These are phyloP conservation scores for Alternaria ethzedia DNA, from an alignment of 2,329 filamentous ascomycete genomes.

Conservation along the genomic window DNA sequence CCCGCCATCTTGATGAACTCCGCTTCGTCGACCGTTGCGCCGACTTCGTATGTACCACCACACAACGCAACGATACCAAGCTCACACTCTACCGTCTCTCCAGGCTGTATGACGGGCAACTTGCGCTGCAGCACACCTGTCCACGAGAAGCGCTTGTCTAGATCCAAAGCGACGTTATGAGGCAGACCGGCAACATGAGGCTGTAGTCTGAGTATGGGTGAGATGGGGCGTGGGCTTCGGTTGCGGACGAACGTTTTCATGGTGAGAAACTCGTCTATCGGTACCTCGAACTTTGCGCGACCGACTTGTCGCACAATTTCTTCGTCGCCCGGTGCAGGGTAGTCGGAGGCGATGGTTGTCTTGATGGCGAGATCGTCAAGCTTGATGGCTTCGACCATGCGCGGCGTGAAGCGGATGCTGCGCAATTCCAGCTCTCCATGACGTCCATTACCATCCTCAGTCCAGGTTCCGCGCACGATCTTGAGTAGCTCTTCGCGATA, in stretches of 20 bases:
- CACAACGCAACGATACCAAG: constrained; percentile 78
- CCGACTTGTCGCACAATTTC: constrained; percentile 47
- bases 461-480: constrained; percentile 74
- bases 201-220: constrained; percentile 76
- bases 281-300: constrained; percentile 55
- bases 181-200: constrained; percentile 78
- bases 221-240: constrained; percentile 70
- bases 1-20: constrained; percentile 52
- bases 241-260: constrained; percentile 77
- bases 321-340: constrained; percentile 10
- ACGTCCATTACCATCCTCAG: constrained; percentile 60
- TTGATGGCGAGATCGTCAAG: constrained; percentile 76
- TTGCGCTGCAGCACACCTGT: constrained; percentile 82
- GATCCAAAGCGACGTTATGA: constrained; percentile 75
- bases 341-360: constrained; percentile 50
- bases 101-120: constrained; percentile 67
- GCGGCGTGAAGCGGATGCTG: constrained; percentile 71
- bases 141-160: constrained; percentile 82
- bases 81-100: constrained; percentile 64
- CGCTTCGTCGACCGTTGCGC: constrained; percentile 81
- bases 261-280: constrained; percentile 70
- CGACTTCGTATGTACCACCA: constrained; percentile 81
- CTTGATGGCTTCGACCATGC: constrained; percentile 84
- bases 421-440: constrained; percentile 77
- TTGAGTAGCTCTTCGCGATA: constrained; percentile 83